Evolutionary conservation across 129 eudicot genomes (phyloP).

Genomic region (Erigeron canadensis): DNA sequence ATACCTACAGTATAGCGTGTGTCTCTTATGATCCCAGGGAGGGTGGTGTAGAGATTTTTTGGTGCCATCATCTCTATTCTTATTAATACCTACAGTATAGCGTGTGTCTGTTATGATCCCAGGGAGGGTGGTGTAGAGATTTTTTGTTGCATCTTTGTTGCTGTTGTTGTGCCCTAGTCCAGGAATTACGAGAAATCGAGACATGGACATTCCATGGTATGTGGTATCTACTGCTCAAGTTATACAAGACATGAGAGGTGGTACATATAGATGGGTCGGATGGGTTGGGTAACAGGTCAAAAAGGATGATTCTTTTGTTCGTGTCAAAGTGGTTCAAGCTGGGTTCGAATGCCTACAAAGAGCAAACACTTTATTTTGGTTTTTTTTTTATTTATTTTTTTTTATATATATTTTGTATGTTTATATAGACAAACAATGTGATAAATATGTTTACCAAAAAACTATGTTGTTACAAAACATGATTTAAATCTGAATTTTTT

Average conservation of each 20-base stretch:
- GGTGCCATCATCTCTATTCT: too few relatives aligned
- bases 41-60: too few relatives aligned
- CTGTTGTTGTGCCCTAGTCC: slow-evolving; percentile 87
- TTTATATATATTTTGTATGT: not conserved
- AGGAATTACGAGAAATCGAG: slow-evolving; percentile 79
- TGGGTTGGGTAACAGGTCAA: too few relatives aligned
- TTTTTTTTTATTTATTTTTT: too few relatives aligned
- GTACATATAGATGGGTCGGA: not conserved
- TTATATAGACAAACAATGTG: too few relatives aligned
- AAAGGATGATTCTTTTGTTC: not conserved
- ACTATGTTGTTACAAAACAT: not conserved
- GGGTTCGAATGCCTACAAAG: not conserved
- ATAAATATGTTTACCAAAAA: not conserved
- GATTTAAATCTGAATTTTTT: not conserved
- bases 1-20: too few relatives aligned
- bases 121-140: slow-evolving; percentile 68
- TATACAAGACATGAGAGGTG: not conserved
- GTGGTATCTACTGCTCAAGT: not conserved
- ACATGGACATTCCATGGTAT: slow-evolving; percentile 51
- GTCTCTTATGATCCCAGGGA: too few relatives aligned
- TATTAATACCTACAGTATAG: not conserved
- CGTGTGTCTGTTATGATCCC: slow-evolving; percentile 6
- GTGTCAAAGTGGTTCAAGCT: not conserved
- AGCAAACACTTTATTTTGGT: not conserved
- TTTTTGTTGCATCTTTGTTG: slow-evolving; percentile 69